phyloP scores from a whole-genome alignment of 75 land plant species.

The Chamaecyparis obtusa region DNA sequence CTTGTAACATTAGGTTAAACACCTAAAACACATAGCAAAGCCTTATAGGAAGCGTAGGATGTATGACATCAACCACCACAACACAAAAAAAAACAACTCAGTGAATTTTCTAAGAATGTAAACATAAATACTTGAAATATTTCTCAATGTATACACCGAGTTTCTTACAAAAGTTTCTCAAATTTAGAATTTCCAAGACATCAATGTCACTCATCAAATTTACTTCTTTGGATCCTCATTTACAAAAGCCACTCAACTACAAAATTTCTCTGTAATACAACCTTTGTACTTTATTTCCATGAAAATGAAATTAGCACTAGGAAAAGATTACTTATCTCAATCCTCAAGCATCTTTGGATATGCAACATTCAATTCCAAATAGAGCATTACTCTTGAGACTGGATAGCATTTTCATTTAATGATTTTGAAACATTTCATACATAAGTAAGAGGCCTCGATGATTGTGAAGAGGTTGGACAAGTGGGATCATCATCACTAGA shows the following conservation, averaged over 20 bases:
- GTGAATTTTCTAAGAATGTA: background rate
- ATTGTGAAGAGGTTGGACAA: slow-evolving; percentile 1
- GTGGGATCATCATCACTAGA: slow-evolving; percentile 2
- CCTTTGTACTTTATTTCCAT: background rate
- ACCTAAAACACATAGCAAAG: background rate
- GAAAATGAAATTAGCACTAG: background rate
- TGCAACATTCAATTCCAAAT: background rate
- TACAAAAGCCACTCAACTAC: background rate
- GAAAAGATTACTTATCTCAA: too few relatives aligned
- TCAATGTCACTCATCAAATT: background rate
- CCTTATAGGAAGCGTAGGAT: background rate
- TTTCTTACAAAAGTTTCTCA: background rate
- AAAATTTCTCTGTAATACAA: background rate
- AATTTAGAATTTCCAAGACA: background rate
- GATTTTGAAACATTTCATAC: slow-evolving; percentile 36
- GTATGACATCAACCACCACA: background rate
- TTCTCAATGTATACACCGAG: background rate
- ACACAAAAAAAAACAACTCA: background rate
- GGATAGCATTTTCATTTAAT: slow-evolving; percentile 15
- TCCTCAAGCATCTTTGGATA: too few relatives aligned
- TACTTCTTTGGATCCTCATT: background rate
- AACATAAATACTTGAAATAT: background rate
- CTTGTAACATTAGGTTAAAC: background rate
- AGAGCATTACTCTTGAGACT: background rate
- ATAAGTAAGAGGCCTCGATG: slow-evolving; percentile 45